Evolutionary conservation across 208 protist genomes (phyloP).

Genomic region (Angomonas ambiguus): DNA sequence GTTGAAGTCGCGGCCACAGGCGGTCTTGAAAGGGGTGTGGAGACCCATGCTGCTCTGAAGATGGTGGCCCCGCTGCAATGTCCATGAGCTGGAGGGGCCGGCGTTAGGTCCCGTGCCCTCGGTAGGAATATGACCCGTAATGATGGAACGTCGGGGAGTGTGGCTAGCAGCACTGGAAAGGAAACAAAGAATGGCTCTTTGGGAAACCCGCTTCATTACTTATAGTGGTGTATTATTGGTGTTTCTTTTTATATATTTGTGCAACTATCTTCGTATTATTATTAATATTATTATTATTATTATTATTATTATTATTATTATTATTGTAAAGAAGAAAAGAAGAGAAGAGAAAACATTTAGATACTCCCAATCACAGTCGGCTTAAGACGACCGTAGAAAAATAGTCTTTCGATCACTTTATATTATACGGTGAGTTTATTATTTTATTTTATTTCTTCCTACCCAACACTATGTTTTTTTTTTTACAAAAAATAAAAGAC

Average conservation of each 20-base stretch:
- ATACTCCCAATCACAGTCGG: too few relatives aligned
- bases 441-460: too few relatives aligned
- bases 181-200: constrained; percentile 15
- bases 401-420: too few relatives aligned
- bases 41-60: constrained; percentile 70
- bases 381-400: too few relatives aligned
- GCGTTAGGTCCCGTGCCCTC: constrained; percentile 17
- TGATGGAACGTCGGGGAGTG: constrained; percentile 23
- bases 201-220: too few relatives aligned
- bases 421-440: too few relatives aligned
- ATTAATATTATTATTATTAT: not conserved
- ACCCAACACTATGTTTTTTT: too few relatives aligned
- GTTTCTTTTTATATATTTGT: not conserved
- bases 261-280: not conserved
- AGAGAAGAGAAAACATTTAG: constrained; percentile 1
- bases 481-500: not conserved
- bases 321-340: not conserved
- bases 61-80: constrained; percentile 66
- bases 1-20: constrained; percentile 79
- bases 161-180: not conserved
- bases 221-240: too few relatives aligned
- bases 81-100: constrained; percentile 24
- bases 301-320: constrained; percentile 4
- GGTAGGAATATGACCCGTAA: constrained; percentile 53
- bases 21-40: constrained; percentile 56